Evolutionary conservation across 345 rosid species (phyloP), one percentile per base, ranked within the genome.

Genomic region (Sonneratia alba): DNA sequence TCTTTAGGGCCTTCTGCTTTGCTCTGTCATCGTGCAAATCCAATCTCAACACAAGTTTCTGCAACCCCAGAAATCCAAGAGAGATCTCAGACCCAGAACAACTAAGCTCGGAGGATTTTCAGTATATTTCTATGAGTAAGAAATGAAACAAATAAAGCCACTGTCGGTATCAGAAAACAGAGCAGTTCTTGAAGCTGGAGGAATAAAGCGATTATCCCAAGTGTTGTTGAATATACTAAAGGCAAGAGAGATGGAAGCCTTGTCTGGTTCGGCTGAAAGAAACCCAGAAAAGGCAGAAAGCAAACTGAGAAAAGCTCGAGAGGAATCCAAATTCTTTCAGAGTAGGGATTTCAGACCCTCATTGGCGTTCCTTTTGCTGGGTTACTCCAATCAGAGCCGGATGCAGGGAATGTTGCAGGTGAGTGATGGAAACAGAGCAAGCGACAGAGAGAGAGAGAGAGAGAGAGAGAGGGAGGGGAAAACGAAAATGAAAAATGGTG

Each of bases 1-100:
- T 87, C 84, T 84, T 93, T 67, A 93, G 66, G 56, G 98, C 98
- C 87, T 91, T 93, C 76, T 86, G 91, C 80, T 93, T 93, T 59
- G 86, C 97, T 75, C 84, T 91, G 74, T 77, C 90, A 74, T 93
- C 96, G 16, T 77, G 76, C 79, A 93, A 78, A 76, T 91, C 96
- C 87, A 91, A 27, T 73, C 80, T 91, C 80, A 93, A 42, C 57
- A 88, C 92, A 49, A 85, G 59, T 81, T 91, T 93, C 98, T 93
- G 91, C 87, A 75, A 13, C 13, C 51, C 51, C 51, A 47, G 51
- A 47, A 47, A 47, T 47, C 51, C 51, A 64, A 18, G 15, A 16
- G 51, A 40, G 49, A 40, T 67, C 8, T 12, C 45, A 3, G 8
- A 10, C 10, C 0, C 66, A 13, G 37, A 34, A 62, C 18, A 6